A percentile compares a stretch with the other conserved stretches of the same genome.
phyloP scores from a whole-genome alignment of 495 filamentous ascomycete species.

The Melanomma pulvis-pyrius region DNA sequence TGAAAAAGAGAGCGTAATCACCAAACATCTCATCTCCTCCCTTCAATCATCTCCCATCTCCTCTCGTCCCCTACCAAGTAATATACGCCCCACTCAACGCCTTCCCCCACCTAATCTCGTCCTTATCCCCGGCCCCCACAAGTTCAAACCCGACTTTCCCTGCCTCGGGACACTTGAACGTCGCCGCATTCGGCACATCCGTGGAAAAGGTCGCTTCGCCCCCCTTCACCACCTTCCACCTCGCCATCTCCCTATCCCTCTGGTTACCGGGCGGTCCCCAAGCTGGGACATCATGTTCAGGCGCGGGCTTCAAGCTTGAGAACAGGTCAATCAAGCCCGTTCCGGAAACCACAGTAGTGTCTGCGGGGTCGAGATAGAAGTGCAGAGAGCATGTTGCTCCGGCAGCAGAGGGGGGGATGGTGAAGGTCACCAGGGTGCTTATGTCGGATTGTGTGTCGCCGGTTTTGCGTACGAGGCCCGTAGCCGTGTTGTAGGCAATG shows the following conservation, averaged over 20 bases:
- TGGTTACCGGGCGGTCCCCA: conserved; percentile 28
- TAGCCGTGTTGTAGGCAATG: conserved; percentile 1
- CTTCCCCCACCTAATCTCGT: conserved; percentile 5
- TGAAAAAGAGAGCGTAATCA: neutral
- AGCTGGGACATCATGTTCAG: neutral
- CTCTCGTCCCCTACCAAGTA: neutral
- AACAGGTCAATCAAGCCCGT: conserved; percentile 15
- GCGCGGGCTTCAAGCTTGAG: neutral
- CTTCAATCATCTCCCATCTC: neutral
- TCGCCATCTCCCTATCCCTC: neutral
- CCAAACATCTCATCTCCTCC: neutral
- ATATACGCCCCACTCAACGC: neutral
- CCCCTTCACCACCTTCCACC: neutral
- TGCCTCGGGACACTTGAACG: conserved; percentile 6
- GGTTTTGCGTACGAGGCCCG: conserved; percentile 10
- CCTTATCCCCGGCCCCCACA: conserved; percentile 21
- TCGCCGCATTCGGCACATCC: neutral
- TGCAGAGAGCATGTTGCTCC: conserved; percentile 11
- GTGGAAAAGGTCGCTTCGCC: neutral
- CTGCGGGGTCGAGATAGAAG: conserved; percentile 12
- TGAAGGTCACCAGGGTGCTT: conserved; percentile 24
- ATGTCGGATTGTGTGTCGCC: neutral
- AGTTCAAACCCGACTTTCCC: conserved; percentile 4
- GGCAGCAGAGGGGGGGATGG: conserved; percentile 5
- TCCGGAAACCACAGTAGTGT: neutral